These are phyloP conservation scores for Schizochytrium sp. DNA, from an alignment of 108 stramenopile genomes.

Conservation along the genomic window DNA sequence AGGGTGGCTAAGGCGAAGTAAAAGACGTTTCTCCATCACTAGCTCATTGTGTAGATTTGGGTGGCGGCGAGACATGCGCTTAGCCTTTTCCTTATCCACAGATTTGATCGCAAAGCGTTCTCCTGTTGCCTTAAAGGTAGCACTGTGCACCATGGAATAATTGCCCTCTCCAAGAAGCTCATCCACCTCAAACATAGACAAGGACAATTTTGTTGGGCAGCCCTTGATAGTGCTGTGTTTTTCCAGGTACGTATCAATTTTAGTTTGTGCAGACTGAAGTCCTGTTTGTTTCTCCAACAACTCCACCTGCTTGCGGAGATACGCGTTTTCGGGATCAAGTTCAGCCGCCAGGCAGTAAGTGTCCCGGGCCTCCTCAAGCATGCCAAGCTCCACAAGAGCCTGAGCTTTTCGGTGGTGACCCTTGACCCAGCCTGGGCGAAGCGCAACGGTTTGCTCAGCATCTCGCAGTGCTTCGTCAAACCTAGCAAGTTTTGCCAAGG, in stretches of 20 bases:
- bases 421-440: constrained; percentile 24
- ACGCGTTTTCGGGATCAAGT: constrained; percentile 52
- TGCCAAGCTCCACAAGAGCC: background rate
- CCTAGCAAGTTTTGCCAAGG: constrained; percentile 1
- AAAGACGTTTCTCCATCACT: constrained; percentile 90
- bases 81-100: constrained; percentile 90
- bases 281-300: background rate
- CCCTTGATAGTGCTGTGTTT: constrained; percentile 46
- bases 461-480: constrained; percentile 35
- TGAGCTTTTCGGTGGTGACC: constrained; percentile 43
- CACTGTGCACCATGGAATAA: constrained; percentile 85
- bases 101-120: constrained; percentile 95
- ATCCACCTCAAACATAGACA: constrained; percentile 42
- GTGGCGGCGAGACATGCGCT: constrained; percentile 89
- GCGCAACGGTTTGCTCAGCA: constrained; percentile 42
- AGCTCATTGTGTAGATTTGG: constrained; percentile 96
- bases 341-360: constrained; percentile 53
- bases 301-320: background rate
- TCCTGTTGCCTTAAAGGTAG: constrained; percentile 82
- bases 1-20: constrained; percentile 74
- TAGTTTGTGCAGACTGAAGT: background rate
- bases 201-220: constrained; percentile 36
- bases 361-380: constrained; percentile 38
- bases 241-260: constrained; percentile 18
- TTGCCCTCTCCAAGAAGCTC: constrained; percentile 80